Evolutionary conservation across 352 stramenopile genomes (phyloP).

Genomic region (Albugo candida): DNA sequence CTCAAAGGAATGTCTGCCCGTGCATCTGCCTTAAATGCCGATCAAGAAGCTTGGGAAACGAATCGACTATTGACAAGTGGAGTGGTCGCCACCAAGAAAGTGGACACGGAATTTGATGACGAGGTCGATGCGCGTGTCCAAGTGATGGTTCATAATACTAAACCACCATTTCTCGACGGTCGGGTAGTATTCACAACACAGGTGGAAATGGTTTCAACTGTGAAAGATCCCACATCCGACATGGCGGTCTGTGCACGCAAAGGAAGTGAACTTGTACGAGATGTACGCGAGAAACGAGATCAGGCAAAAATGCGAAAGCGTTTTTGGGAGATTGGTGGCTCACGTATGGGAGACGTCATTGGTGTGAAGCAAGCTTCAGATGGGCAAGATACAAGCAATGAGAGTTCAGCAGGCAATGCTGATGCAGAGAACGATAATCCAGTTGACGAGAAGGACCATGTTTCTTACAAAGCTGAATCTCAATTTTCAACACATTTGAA

Average conservation of each 20-base stretch:
- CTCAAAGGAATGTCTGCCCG: slow-evolving; percentile 77
- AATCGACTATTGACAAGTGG: slow-evolving; percentile 91
- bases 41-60: slow-evolving; percentile 98
- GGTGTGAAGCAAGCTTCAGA: slow-evolving; percentile 37
- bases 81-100: slow-evolving; percentile 55
- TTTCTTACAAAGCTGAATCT: slow-evolving; percentile 89
- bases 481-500: slow-evolving; percentile 89
- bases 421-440: slow-evolving; percentile 41
- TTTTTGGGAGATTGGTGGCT: slow-evolving; percentile 98
- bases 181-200: slow-evolving; percentile 90
- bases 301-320: slow-evolving; percentile 90
- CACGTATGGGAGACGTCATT: slow-evolving; percentile 92
- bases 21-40: slow-evolving; percentile 83
- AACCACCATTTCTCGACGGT: slow-evolving; percentile 93
- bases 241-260: slow-evolving; percentile 90
- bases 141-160: slow-evolving; percentile 95
- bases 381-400: too few species aligned
- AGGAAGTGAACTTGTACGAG: slow-evolving; percentile 72
- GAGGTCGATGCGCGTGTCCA: slow-evolving; percentile 89
- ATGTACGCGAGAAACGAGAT: slow-evolving; percentile 61
- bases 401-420: slow-evolving; percentile 13
- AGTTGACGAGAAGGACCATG: slow-evolving; percentile 17
- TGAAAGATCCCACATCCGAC: slow-evolving; percentile 90
- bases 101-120: slow-evolving; percentile 82
- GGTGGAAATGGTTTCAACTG: slow-evolving; percentile 87